Base-by-base conservation (phyloP, 2,329 filamentous ascomycete genomes). In the Xylariaceae sp. region DNA sequence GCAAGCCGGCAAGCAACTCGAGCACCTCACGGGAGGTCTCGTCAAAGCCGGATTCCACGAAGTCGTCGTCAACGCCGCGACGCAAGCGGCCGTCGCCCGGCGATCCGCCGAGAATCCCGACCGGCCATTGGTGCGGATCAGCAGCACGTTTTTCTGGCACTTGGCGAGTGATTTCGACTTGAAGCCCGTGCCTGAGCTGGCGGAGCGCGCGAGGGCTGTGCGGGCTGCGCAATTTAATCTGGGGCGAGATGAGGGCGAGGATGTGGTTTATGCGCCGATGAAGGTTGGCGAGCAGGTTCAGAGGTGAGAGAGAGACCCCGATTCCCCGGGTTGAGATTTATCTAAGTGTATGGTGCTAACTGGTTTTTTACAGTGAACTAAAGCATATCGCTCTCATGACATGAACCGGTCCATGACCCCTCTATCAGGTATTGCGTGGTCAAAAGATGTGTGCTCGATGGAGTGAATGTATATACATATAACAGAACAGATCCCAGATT, bases 21-120 rank as follows among this genome's bases (percentile, higher is more conserved):
- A 82, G 68, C 74, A 82, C 64, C 63, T 79, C 40, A 81, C 78
- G 0, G 78, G 79, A 39, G 79, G 79, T 0, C 72, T 82, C 25
- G 68, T 82, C 62, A 81, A 80, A 61, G 79, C 79, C 1, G 79
- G 79, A 4, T 82, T 70, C 64, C 79, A 82, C 64, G 79, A 82
- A 67, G 79, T 82, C 0, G 74, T 79, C 2, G 75, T 82, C 48
- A 81, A 75, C 59, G 69, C 75, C 6, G 62, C 65, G 52, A 82
- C 79, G 0, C 48, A 77, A 2, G 66, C 66, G 11, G 70, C 71
- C 2, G 69, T 81, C 3, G 67, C 68, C 49, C 58, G 58, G 40
- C 70, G 78, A 32, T 65, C 61, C 43, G 42, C 32, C 0, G 64
- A 72, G 34, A 54, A 64, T 10, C 74, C 76, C 0, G 71, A 74